Base-by-base conservation (phyloP, 2,329 filamentous ascomycete species). In the Fusarium sp. region DNA sequence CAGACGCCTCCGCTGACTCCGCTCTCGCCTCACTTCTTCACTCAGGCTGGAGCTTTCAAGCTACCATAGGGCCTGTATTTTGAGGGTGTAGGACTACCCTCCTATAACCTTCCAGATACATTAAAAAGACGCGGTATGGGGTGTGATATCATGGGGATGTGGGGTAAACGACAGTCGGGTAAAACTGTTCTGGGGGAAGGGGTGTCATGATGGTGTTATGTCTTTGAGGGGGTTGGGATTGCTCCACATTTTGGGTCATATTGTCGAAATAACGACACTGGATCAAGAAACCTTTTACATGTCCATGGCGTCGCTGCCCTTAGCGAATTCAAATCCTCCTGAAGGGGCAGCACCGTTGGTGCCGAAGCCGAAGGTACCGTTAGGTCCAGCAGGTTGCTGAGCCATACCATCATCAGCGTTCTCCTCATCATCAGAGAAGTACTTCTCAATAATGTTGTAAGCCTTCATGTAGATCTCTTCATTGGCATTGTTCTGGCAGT, bases 401-500 rank as follows among this genome's bases (percentile, higher is more conserved):
- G 92, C 91, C 81, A 93, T 88, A 45, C 84, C 85, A 76, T 97
- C 93, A 68, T 94, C 93, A 74, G 94, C 94, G 76, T 94, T 94
- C 79, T 97, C 96, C 59, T 98, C 96, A 74, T 99, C 96, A 77
- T 99, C 96, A 0, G 94, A 98, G 86, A 99, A 99, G 88, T 99
- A 99, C 86, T 98, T 98, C 88, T 99, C 96, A 74, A 99, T 99
- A 83, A 99, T 99, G 88, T 97, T 98, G 88, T 98, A 99, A 0
- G 96, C 96, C 90, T 99, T 99, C 95, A 99, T 98, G 88, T 99
- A 99, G 76, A 99, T 99, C 84, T 99, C 96, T 84, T 99, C 96
- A 84, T 99, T 99, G 85, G 95, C 95, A 78, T 99, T 99, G 86
- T 97, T 98, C 87, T 99, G 96, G 89, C 96, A 98, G 76, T 98